Percentiles rank a stretch among this genome's conserved stretches.
Conservation (phyloP, 108 stramenopile genomes). For the Nitzschia sp. region DNA sequence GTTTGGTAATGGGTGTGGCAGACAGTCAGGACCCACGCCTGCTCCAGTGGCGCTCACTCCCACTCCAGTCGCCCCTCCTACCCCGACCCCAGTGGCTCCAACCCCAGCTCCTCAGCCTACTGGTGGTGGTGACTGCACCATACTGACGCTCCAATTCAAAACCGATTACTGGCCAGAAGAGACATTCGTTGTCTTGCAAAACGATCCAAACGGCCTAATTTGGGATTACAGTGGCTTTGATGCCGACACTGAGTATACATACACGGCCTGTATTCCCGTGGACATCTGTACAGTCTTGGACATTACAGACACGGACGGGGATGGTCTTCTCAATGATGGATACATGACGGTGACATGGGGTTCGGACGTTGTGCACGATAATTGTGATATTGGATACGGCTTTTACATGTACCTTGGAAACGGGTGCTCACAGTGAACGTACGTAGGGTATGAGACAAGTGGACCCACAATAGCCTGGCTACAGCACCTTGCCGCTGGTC, state of each 20-base stretch:
- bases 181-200: neutral
- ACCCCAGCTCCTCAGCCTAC: neutral
- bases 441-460: too few relatives aligned
- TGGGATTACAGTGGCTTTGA: neutral
- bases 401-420: neutral
- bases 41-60: neutral
- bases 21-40: neutral
- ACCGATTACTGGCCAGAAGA: slow-evolving; percentile 4
- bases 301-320: slow-evolving; percentile 9
- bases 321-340: neutral
- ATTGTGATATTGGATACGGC: neutral
- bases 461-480: too few relatives aligned
- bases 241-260: neutral
- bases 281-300: neutral
- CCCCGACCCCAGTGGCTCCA: neutral
- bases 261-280: neutral
- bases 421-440: neutral
- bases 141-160: neutral
- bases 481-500: too few relatives aligned
- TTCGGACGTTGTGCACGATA: neutral
- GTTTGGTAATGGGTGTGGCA: slow-evolving; percentile 1
- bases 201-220: neutral
- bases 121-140: neutral
- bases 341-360: neutral
- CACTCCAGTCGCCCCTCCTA: neutral